These are phyloP conservation scores for Solanum microdontum DNA, from an alignment of 257 asterid genomes.

Conservation along the genomic window DNA sequence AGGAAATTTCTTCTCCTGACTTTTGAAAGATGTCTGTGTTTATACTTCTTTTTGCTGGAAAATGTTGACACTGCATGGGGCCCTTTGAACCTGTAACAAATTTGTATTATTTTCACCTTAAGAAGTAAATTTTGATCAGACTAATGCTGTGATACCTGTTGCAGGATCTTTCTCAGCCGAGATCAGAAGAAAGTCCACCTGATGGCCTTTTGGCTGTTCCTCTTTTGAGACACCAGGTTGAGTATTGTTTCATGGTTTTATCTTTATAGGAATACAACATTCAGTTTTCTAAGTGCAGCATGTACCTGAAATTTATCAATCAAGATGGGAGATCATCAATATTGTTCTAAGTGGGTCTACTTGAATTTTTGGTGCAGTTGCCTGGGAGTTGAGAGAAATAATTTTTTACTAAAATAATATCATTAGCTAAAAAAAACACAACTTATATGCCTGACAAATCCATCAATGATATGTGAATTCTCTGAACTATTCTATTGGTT, in stretches of 20 bases:
- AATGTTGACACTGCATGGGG: neutral
- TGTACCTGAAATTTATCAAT: neutral
- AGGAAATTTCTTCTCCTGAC: neutral
- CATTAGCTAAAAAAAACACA: neutral
- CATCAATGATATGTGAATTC: neutral
- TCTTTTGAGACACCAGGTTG: slow-evolving; percentile 76
- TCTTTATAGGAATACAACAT: neutral
- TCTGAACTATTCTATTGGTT: neutral
- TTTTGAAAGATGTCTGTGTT: neutral
- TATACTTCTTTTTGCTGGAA: neutral
- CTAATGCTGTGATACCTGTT: neutral
- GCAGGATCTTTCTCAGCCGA: slow-evolving; percentile 70
- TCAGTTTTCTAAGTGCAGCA: neutral
- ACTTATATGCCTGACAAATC: neutral
- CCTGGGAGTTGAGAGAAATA: neutral
- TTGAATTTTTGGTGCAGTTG: neutral
- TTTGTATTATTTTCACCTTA: neutral
- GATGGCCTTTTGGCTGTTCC: slow-evolving; percentile 76
- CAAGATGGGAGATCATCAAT: neutral
- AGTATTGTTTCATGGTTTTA: neutral
- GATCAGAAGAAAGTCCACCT: slow-evolving; percentile 66
- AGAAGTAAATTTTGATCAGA: neutral
- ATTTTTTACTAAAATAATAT: neutral
- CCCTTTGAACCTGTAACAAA: neutral
- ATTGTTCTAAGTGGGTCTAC: neutral